Evolutionary conservation across 352 stramenopile species (phyloP).

Genomic region (Phytophthora citrophthora): DNA sequence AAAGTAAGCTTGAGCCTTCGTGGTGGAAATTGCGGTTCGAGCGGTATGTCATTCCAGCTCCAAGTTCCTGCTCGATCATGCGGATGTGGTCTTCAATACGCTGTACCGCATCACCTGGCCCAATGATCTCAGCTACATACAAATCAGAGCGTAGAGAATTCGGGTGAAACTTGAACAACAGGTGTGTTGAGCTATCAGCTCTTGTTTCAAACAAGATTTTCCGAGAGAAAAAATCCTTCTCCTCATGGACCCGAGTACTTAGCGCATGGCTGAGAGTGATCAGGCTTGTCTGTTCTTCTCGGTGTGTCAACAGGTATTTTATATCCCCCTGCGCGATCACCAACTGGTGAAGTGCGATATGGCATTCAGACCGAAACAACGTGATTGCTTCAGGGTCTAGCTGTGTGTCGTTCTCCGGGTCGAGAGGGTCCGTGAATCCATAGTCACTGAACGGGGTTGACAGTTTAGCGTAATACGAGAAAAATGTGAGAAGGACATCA

Average conservation of each 20-base stretch:
- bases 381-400: constrained; percentile 47
- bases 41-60: constrained; percentile 45
- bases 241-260: constrained; percentile 61
- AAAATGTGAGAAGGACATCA: constrained; percentile 65
- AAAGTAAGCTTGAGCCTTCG: constrained; percentile 63
- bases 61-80: constrained; percentile 70
- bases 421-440: constrained; percentile 66
- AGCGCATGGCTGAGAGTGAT: constrained; percentile 80
- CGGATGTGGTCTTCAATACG: constrained; percentile 72
- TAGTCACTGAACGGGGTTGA: constrained; percentile 51
- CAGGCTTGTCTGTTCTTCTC: constrained; percentile 57
- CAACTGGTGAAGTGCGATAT: constrained; percentile 69
- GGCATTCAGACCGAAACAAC: constrained; percentile 67
- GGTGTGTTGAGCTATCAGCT: constrained; percentile 37
- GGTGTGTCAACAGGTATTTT: constrained; percentile 55
- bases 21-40: constrained; percentile 63
- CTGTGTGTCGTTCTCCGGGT: constrained; percentile 70
- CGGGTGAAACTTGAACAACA: constrained; percentile 53
- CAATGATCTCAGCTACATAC: constrained; percentile 73
- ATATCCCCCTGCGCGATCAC: constrained; percentile 69
- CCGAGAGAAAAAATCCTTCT: constrained; percentile 66
- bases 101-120: constrained; percentile 64
- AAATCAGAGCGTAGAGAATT: constrained; percentile 74
- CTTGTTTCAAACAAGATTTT: constrained; percentile 70
- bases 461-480: constrained; percentile 61